Conservation (phyloP, 2,329 filamentous ascomycete genomes). For the Beauveria bassiana region DNA sequence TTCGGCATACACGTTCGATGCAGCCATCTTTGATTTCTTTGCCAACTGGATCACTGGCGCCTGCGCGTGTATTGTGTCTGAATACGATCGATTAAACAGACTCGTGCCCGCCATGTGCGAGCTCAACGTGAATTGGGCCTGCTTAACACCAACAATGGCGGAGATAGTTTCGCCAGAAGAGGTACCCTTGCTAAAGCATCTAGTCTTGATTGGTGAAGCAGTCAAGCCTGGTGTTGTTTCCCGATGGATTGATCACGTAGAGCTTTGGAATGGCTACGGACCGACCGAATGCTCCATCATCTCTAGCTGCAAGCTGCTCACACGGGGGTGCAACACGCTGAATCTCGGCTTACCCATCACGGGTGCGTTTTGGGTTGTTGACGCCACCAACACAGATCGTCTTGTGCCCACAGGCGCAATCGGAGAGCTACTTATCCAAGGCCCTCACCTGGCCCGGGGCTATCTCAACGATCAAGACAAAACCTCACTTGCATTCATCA, state of each 20-base stretch:
- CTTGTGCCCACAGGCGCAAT: slow-evolving; percentile 17
- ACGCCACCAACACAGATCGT: slow-evolving; percentile 12
- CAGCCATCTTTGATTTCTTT: background rate
- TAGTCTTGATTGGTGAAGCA: slow-evolving; percentile 14
- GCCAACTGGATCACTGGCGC: background rate
- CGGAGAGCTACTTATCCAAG: slow-evolving; percentile 27
- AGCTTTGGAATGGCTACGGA: slow-evolving; percentile 32
- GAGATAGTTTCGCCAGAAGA: background rate
- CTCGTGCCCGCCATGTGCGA: background rate
- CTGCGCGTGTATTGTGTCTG: background rate
- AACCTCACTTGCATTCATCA: slow-evolving; percentile 22
- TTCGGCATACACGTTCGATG: slow-evolving; percentile 10
- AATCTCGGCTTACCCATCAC: background rate
- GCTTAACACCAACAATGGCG: slow-evolving; percentile 14
- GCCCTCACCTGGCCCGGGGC: slow-evolving; percentile 38
- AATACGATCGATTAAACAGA: background rate
- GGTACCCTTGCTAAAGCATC: background rate
- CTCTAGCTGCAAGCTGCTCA: background rate
- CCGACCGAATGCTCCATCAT: slow-evolving; percentile 32
- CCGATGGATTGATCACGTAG: slow-evolving; percentile 18
- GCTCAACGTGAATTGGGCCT: background rate
- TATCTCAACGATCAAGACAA: slow-evolving; percentile 32
- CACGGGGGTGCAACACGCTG: background rate
- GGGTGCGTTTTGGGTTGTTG: slow-evolving; percentile 14
- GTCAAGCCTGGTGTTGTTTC: slow-evolving; percentile 24